Evolutionary conservation across 2,329 filamentous ascomycete genomes (phyloP), one percentile per base, ranked within the genome.

Genomic region (Ophiostoma montium): DNA sequence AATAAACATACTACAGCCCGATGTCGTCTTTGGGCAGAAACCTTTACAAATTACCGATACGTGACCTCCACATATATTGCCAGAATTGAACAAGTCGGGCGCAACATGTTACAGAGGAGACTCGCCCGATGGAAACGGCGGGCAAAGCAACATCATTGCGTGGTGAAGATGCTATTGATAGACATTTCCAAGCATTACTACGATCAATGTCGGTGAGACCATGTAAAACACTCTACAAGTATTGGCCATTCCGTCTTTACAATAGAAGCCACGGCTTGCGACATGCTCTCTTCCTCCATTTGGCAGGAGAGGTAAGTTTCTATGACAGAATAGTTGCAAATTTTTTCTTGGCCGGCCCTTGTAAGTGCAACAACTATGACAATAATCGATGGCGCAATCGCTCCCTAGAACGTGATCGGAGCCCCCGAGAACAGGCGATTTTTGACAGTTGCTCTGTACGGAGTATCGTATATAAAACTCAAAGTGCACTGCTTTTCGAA

Each of bases 291-390:
- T 30, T 23, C 16, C 41, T 21, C 15, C 11, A 43, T 31, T 11
- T 18, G 41, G 41, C 23, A 43, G 41, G 41, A 39, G 36, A 43
- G 41, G 41, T n/a, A 27, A 43, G 27, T 43, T 43, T 43, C 15
- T 43, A 27, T 43, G 23, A 43, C 41, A 43, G 41, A 27, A 43
- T 43, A 43, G 41, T 43, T 43, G 41, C 41, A 43, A 43, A 43
- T 12, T 18, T 31, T 43, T 43, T 18, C 41, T 43, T 43, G 41
- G 41, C 41, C 21, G 15, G n/a, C 3, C n/a, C 15, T 30, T 31
- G 19, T 30, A 31, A 31, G 41, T 43, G 27, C 27, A 19, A 41
- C 18, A 39, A 21, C 18, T 15, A 27, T 21, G 11, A 23, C 36
- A 38, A 21, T 18, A 12, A 11, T 6, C 38, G 19, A 41, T 41